Evolutionary conservation across 805 yeast species (phyloP).

Genomic region (Metschnikowia drakensbergensis): DNA sequence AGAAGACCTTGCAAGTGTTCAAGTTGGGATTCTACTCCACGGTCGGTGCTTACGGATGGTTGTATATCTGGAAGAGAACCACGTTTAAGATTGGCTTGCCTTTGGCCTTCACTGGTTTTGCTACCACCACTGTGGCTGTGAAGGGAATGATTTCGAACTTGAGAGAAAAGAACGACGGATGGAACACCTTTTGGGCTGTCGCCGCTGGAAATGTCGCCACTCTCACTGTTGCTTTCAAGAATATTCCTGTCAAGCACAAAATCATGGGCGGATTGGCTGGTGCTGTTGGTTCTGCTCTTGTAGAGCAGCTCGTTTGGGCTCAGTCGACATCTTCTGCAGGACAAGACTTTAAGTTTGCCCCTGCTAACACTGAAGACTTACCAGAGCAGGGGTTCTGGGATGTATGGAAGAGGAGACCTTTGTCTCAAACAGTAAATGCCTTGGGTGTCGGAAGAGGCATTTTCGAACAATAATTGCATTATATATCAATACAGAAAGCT

Average conservation of each 20-base stretch:
- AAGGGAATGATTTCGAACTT: conserved; percentile 52
- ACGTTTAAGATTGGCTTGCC: conserved; percentile 41
- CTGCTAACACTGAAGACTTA: conserved; percentile 35
- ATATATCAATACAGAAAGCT: conserved; percentile 1
- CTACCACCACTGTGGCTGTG: conserved; percentile 50
- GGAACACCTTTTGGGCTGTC: conserved; percentile 64
- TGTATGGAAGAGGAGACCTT: conserved; percentile 72
- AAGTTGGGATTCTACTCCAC: conserved; percentile 46
- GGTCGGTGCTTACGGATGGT: conserved; percentile 46
- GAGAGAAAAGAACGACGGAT: conserved; percentile 58
- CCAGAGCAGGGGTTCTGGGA: conserved; percentile 65
- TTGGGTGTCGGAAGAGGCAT: conserved; percentile 68
- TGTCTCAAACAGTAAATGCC: conserved; percentile 72
- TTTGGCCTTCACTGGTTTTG: conserved; percentile 38
- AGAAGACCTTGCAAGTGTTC: conserved; percentile 46
- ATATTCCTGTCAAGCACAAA: conserved; percentile 41
- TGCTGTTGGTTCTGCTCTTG: conserved; percentile 34
- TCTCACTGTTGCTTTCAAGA: conserved; percentile 42
- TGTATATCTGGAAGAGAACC: conserved; percentile 42
- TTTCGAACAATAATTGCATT: conserved; percentile 31
- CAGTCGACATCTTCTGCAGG: conserved; percentile 40
- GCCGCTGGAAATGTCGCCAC: conserved; percentile 45
- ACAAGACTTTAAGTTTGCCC: conserved; percentile 34
- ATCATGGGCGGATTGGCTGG: conserved; percentile 39
- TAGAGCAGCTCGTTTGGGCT: conserved; percentile 40